A percentile compares a stretch with the other conserved stretches of the same genome.
phyloP scores from a whole-genome alignment of 768 basidiomycete species.

The Pleurotus salmoneostramineus region DNA sequence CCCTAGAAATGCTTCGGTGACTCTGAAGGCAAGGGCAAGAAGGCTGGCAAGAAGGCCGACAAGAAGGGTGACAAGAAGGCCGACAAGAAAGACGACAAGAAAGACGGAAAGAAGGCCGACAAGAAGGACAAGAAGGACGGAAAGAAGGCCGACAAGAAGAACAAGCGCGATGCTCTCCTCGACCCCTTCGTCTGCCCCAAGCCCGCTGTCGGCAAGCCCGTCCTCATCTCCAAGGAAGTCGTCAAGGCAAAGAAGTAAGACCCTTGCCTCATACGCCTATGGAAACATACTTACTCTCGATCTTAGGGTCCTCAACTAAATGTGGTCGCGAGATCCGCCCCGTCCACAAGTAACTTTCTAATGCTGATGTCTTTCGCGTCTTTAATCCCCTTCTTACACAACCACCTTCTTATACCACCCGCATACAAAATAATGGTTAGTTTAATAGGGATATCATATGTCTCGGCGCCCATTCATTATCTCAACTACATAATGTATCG shows the following conservation, averaged over 20 bases:
- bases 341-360: not conserved
- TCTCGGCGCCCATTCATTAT: too few relatives aligned
- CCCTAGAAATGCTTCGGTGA: not conserved
- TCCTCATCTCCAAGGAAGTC: conserved; percentile 1
- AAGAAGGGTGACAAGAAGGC: not conserved
- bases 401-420: too few relatives aligned
- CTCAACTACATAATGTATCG: too few relatives aligned
- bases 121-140: not conserved
- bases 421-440: too few relatives aligned
- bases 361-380: not conserved
- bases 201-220: conserved; percentile 1
- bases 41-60: not conserved
- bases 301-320: conserved; percentile 7
- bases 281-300: not conserved
- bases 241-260: conserved; percentile 4
- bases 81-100: not conserved
- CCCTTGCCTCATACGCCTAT: not conserved
- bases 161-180: not conserved
- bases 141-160: conserved; percentile 1
- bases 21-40: not conserved
- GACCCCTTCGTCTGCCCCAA: conserved; percentile 4
- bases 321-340: not conserved
- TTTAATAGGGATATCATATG: too few relatives aligned
- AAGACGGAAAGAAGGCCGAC: not conserved
- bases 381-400: not conserved